phyloP scores from a whole-genome alignment of 1,284 basidiomycete species.

The Trametes versicolor region DNA sequence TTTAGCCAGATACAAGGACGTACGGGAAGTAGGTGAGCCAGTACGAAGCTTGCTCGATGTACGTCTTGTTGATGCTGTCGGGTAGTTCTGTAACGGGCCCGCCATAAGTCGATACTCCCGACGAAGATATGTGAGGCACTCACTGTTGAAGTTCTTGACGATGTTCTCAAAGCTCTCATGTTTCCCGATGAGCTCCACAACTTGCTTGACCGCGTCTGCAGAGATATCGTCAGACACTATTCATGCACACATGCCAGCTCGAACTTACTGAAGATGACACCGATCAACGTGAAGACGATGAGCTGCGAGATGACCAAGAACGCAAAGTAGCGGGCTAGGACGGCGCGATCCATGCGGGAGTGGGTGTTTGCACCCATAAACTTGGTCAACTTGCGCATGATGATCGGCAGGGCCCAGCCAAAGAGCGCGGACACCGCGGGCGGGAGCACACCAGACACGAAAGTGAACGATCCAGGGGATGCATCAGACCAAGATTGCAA shows the following conservation, averaged over 20 bases:
- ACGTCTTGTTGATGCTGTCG: conserved; percentile 78
- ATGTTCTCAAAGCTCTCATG: conserved; percentile 76
- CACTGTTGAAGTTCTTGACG: conserved; percentile 72
- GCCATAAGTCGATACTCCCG: neutral
- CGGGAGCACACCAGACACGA: conserved; percentile 90
- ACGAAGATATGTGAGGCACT: conserved; percentile 35
- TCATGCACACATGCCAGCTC: conserved; percentile 17
- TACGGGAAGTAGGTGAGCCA: conserved; percentile 97
- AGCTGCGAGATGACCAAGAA: conserved; percentile 93
- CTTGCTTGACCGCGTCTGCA: conserved; percentile 70
- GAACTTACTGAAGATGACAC: conserved; percentile 83
- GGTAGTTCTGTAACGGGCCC: conserved; percentile 63
- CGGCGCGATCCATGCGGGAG: conserved; percentile 86
- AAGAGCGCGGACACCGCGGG: conserved; percentile 90
- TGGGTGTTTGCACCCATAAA: conserved; percentile 86
- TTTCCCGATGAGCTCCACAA: conserved; percentile 75
- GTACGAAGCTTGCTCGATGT: conserved; percentile 87
- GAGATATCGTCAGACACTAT: neutral
- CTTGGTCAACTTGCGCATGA: conserved; percentile 87
- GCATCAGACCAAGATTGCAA: conserved; percentile 71
- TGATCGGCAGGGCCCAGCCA: conserved; percentile 86
- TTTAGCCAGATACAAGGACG: conserved; percentile 40
- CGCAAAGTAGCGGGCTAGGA: conserved; percentile 90
- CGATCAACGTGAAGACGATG: conserved; percentile 91
- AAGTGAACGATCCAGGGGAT: conserved; percentile 71